phyloP scores from a whole-genome alignment of 176 grass and related monocot species.

The Typha latifolia region DNA sequence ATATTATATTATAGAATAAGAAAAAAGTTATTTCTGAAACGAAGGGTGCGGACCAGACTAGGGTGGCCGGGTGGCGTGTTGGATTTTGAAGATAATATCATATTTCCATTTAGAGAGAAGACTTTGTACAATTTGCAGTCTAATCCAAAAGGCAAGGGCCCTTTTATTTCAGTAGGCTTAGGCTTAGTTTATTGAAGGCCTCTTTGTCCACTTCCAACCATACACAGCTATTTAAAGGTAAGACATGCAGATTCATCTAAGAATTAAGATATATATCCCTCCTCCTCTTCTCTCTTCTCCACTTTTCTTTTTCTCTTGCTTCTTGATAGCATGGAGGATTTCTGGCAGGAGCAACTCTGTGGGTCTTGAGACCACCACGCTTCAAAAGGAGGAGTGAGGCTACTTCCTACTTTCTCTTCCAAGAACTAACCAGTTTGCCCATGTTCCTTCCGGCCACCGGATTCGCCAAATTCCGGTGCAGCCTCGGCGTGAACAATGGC shows the following conservation, averaged over 20 bases:
- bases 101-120: too few relatives aligned
- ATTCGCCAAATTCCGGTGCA: neutral
- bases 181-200: conserved; percentile 1
- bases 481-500: conserved; percentile 13
- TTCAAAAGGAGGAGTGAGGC: conserved; percentile 6
- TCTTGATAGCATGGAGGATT: conserved; percentile 3
- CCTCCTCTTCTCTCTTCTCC: neutral
- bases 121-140: neutral
- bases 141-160: conserved; percentile 5
- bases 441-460: conserved; percentile 11
- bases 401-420: conserved; percentile 5
- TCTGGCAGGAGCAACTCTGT: conserved; percentile 18
- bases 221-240: conserved; percentile 16
- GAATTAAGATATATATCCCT: neutral
- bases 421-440: conserved; percentile 22
- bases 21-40: too few relatives aligned
- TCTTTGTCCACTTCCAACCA: neutral
- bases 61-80: too few relatives aligned
- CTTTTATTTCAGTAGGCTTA: conserved; percentile 3
- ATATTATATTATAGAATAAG: too few relatives aligned
- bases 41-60: too few relatives aligned
- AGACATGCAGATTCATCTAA: conserved; percentile 1
- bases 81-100: too few relatives aligned
- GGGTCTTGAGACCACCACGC: conserved; percentile 11
- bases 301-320: neutral